Evolutionary conservation across 208 protist genomes (phyloP), one percentile per base, ranked within the genome.

Genomic region (Trypanosoma congolense): DNA sequence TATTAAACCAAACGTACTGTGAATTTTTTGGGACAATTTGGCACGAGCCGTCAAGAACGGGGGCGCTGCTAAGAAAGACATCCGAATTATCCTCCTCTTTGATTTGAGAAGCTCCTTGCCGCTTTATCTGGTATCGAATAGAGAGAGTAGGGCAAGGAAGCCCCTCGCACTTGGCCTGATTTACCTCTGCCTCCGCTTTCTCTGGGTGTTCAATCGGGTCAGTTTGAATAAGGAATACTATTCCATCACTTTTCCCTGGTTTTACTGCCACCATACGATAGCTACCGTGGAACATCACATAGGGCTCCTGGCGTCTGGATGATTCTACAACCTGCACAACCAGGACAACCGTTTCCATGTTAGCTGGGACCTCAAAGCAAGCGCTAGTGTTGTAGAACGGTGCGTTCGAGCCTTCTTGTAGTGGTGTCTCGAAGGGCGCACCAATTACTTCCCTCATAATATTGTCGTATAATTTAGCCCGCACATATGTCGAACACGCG

Each of bases 1-100:
- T 56, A 29, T 67, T 65, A 4, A 90, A 24, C 83, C 79, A 90
- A 2, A 78, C 70, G 45, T 83, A 87, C 50, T 78, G 70, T 12
- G 48, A 71, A 31, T 70, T 56, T 22, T 48, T 41, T 8, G 74
- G 74, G n/a, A 90, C 69, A 4, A 89, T 36, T 42, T 66, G 44
- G 26, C 41, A 43, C 22, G 35, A 44, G 1, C 74, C 71, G 16
- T 62, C 56, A 6, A 85, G 45, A 1, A 47, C 21, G 14, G 69
- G 28, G 0, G 25, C 18, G 3, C 35, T 22, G 1, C 6, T 44
- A 9, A 76, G 35, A 4, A 50, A 30, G 38, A 66, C 65, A 43
- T 76, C 74, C 21, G 63, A 63, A 40, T 76, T 41, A 10, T 56
- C 60, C n/a, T 70, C 68, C 9, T n/a, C 18, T 21, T 44, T 56